These are phyloP conservation scores for Vigna unguiculata DNA, from an alignment of 306 rosid species.

Conservation along the genomic window DNA sequence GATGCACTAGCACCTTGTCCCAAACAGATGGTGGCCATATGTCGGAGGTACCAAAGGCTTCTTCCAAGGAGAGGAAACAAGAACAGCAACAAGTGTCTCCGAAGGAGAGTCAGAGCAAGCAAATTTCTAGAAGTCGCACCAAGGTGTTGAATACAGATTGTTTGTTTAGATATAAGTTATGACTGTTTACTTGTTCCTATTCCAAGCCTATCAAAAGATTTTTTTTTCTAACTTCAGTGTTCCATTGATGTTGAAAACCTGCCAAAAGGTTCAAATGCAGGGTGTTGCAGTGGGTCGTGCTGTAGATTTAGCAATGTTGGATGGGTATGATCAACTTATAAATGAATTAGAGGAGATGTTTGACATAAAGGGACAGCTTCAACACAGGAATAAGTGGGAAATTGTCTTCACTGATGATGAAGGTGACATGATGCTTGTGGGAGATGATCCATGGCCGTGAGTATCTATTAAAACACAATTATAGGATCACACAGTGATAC, in stretches of 20 bases:
- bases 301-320: conserved; percentile 80
- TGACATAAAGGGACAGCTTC: conserved; percentile 84
- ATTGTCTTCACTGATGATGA: conserved; percentile 89
- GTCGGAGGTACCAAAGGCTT: conserved; percentile 60
- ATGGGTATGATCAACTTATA: conserved; percentile 82
- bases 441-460: conserved; percentile 93
- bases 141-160: conserved; percentile 61
- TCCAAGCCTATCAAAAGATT: background rate
- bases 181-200: background rate
- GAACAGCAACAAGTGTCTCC: conserved; percentile 54
- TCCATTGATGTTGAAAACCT: conserved; percentile 40
- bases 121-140: conserved; percentile 79
- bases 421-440: conserved; percentile 92
- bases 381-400: conserved; percentile 70
- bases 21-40: conserved; percentile 62
- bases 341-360: conserved; percentile 85
- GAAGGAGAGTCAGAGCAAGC: conserved; percentile 74
- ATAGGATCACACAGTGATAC: background rate
- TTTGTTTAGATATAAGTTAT: background rate
- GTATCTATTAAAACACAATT: conserved; percentile 48
- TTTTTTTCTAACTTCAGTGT: conserved; percentile 36
- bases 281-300: conserved; percentile 97
- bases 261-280: conserved; percentile 91
- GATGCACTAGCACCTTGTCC: conserved; percentile 52
- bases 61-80: conserved; percentile 54